phyloP scores from a whole-genome alignment of 352 stramenopile species.

The Detonula confervacea region DNA sequence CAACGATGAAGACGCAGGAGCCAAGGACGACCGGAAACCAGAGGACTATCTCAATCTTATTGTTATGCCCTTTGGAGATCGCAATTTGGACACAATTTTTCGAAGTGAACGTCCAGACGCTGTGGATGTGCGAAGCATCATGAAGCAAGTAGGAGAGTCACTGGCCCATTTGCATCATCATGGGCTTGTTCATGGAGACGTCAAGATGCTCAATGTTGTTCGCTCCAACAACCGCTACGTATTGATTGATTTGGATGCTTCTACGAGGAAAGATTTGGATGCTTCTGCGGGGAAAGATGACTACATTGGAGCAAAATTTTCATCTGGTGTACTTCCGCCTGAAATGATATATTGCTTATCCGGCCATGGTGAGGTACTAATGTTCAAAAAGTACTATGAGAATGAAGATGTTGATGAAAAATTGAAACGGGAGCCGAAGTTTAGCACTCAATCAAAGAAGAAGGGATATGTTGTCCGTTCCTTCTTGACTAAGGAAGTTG shows the following conservation, averaged over 20 bases:
- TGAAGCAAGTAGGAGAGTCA: not conserved
- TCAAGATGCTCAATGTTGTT: constrained; percentile 22
- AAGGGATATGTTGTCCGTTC: not conserved
- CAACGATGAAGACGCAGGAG: not conserved
- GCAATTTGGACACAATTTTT: constrained; percentile 17
- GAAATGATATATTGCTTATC: not conserved
- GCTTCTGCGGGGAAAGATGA: not conserved
- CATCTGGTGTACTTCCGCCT: not conserved
- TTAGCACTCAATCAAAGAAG: not conserved
- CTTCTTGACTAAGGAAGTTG: not conserved
- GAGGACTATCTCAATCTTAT: not conserved
- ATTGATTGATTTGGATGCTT: no score
- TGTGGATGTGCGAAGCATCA: not conserved
- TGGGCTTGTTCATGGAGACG: constrained; percentile 11
- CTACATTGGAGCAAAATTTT: not conserved
- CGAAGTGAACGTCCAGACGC: not conserved
- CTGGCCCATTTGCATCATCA: constrained; percentile 14
- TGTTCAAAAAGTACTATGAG: not conserved
- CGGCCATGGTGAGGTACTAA: not conserved
- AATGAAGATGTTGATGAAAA: not conserved
- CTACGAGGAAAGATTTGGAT: no score
- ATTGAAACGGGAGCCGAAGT: not conserved
- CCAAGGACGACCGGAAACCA: not conserved
- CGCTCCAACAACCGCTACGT: not conserved
- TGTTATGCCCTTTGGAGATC: constrained; percentile 13